These are phyloP conservation scores for Fusarium veterinarium DNA, from an alignment of 2,329 filamentous ascomycete species.

Conservation along the genomic window DNA sequence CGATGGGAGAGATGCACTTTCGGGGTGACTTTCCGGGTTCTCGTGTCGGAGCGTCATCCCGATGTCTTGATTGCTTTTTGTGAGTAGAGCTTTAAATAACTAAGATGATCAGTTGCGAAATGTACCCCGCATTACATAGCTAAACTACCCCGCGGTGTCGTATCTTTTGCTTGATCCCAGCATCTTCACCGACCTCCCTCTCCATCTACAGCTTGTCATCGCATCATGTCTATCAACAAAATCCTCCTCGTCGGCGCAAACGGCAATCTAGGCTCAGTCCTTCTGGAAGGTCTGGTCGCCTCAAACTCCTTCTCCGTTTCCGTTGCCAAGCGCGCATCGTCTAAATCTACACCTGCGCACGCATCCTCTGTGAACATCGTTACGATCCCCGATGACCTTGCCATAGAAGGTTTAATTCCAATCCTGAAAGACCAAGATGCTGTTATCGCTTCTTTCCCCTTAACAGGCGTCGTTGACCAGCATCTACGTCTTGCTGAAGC, in stretches of 20 bases:
- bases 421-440: constrained; percentile 68
- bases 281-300: constrained; percentile 52
- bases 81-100: background rate
- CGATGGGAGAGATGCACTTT: background rate
- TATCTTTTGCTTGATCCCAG: background rate
- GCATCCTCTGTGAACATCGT: constrained; percentile 36
- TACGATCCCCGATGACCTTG: constrained; percentile 46
- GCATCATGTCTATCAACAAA: constrained; percentile 45
- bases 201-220: background rate
- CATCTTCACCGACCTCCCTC: background rate
- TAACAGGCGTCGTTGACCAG: constrained; percentile 58
- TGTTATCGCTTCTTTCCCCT: constrained; percentile 57
- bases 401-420: constrained; percentile 53
- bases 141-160: constrained; percentile 26
- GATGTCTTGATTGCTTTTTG: constrained; percentile 4
- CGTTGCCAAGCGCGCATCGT: constrained; percentile 61
- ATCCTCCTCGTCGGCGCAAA: constrained; percentile 52
- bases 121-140: constrained; percentile 12
- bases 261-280: constrained; percentile 54
- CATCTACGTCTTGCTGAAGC: constrained; percentile 66
- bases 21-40: constrained; percentile 22
- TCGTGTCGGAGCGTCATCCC: constrained; percentile 16
- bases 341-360: constrained; percentile 45
- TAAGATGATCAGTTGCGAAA: constrained; percentile 9
- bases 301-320: constrained; percentile 61